These are phyloP conservation scores for Diplodia scrobiculata DNA, from an alignment of 2,329 filamentous ascomycete genomes.

Conservation along the genomic window DNA sequence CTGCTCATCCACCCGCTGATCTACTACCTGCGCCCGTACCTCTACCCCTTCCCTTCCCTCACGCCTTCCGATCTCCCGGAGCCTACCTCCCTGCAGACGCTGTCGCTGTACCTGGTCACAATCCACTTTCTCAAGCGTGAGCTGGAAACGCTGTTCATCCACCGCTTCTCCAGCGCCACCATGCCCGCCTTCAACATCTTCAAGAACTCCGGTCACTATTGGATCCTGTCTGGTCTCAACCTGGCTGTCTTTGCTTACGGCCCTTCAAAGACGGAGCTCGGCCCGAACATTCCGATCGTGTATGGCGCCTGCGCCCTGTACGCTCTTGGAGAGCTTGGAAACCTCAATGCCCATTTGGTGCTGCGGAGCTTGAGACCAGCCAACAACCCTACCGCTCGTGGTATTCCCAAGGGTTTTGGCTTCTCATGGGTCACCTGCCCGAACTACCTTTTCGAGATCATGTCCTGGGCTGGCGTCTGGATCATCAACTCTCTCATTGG, in stretches of 20 bases:
- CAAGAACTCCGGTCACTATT: constrained; percentile 96
- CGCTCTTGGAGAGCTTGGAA: constrained; percentile 75
- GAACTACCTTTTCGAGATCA: constrained; percentile 92
- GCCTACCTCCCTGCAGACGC: constrained; percentile 67
- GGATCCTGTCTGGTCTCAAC: constrained; percentile 77
- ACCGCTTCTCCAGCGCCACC: constrained; percentile 91
- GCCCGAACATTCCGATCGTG: constrained; percentile 54
- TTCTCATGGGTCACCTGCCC: constrained; percentile 90
- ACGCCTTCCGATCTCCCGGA: constrained; percentile 33
- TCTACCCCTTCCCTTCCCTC: constrained; percentile 37
- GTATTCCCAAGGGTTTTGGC: constrained; percentile 82
- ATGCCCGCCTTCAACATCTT: constrained; percentile 92
- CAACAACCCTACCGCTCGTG: constrained; percentile 70
- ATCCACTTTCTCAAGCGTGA: constrained; percentile 94
- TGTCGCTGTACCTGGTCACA: constrained; percentile 72
- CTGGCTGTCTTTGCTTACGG: constrained; percentile 84
- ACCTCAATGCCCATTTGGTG: constrained; percentile 77
- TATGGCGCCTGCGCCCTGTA: constrained; percentile 72
- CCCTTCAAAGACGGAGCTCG: constrained; percentile 63
- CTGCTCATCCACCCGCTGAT: constrained; percentile 81
- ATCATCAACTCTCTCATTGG: constrained; percentile 77
- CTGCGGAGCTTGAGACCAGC: constrained; percentile 77
- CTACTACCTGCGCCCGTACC: constrained; percentile 64
- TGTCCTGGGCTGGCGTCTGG: constrained; percentile 83
- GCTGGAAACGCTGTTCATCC: constrained; percentile 88